Base-by-base conservation (phyloP, 2,329 filamentous ascomycete genomes). In the Claviceps paspali region DNA sequence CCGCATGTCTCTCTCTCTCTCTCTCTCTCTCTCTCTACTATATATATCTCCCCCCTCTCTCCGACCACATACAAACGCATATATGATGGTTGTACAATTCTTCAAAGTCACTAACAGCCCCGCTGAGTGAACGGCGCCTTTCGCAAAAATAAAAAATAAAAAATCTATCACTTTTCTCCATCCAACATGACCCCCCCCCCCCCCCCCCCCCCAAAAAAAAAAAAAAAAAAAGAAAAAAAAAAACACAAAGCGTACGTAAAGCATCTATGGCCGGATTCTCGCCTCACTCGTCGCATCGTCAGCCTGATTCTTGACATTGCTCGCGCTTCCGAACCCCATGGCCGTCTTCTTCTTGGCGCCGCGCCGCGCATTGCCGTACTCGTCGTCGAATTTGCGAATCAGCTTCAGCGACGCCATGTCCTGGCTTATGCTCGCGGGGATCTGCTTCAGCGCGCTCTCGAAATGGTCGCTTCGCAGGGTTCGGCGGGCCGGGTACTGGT, bases 301-400 rank as follows among this genome's bases (percentile, higher is more conserved):
- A 2, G 48, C 46, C 17, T 38, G 17, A 27, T 49, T 52, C 39
- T 53, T 56, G 12, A 8, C 21, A 14, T 55, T 62, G 0, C 55
- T 50, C 4, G 61, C 50, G 2, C 69, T 60, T 35, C 64, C 73
- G 49, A 81, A 81, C 1, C 76, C 76, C 59, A 80, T 71, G 6
- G 54, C 57, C 5, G 27, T 12, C 41, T 61, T 62, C 38, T 56
- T 57, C 49, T 61, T 74, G 56, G 72, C 30, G 19, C 72, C 74
- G 52, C 73, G 71, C 51, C 75, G 79, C 26, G 79, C 72, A 53
- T 94, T 86, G 19, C 91, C 88, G 55, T 87, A 98, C 55, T 88
- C 82, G 60, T 94, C 84, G 53, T 98, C 91, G 52, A 96, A 98
- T 60, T 92, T 92, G 49, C 84, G 73, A 49, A 98, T 94, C 10